Conservation (phyloP, 805 yeast species). For the Nakazawaea populi region DNA sequence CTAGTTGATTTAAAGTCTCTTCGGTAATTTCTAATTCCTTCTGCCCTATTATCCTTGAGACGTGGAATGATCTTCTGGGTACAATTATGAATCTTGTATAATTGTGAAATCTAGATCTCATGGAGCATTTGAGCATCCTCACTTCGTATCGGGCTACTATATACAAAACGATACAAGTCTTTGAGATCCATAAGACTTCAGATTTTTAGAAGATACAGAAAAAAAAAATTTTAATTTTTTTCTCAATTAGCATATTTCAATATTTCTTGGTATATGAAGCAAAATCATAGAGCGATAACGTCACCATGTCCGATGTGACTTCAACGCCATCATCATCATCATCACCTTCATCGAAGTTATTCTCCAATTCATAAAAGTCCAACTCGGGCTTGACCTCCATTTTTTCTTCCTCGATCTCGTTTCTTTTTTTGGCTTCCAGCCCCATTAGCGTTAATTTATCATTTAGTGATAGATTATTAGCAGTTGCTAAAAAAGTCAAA, state of each 20-base stretch:
- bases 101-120: neutral
- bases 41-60: neutral
- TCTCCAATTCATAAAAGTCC: neutral
- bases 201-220: neutral
- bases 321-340: neutral
- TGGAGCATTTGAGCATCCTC: neutral
- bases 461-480: slow-evolving; percentile 12
- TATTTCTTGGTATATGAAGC: slow-evolving; percentile 1
- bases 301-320: slow-evolving; percentile 1
- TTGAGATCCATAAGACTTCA: neutral
- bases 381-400: slow-evolving; percentile 9
- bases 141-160: neutral
- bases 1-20: neutral
- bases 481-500: slow-evolving; percentile 17
- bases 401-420: too few species aligned
- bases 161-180: neutral
- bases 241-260: too few species aligned
- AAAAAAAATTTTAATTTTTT: neutral
- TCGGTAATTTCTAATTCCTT: slow-evolving; percentile 4
- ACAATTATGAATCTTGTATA: neutral
- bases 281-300: slow-evolving; percentile 1
- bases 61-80: neutral
- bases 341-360: neutral
- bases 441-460: too few species aligned
- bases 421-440: too few species aligned